Conservation (phyloP, 805 yeast species). For the Yarrowia porcina region DNA sequence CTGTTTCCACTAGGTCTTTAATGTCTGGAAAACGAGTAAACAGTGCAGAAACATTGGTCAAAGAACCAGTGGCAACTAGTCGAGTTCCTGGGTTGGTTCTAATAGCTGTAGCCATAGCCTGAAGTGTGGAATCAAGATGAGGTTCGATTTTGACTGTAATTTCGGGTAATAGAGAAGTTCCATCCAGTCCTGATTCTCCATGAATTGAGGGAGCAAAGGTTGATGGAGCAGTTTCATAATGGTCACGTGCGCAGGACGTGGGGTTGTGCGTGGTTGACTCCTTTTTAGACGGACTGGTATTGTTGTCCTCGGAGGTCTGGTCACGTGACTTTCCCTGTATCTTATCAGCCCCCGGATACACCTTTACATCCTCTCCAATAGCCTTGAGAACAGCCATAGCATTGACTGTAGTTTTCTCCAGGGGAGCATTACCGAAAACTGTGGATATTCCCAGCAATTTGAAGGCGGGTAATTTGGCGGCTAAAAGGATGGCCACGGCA, state of each 20-base stretch:
- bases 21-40: conserved; percentile 54
- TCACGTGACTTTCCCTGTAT: background rate
- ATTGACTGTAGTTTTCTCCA: conserved; percentile 63
- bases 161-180: conserved; percentile 57
- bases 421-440: conserved; percentile 67
- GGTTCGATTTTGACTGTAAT: conserved; percentile 42
- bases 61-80: conserved; percentile 71
- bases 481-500: conserved; percentile 66
- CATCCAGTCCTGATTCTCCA: conserved; percentile 75
- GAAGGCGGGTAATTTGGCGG: conserved; percentile 57
- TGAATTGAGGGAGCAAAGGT: conserved; percentile 61
- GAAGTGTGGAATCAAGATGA: conserved; percentile 42
- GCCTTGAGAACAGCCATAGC: conserved; percentile 66
- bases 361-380: conserved; percentile 47
- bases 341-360: conserved; percentile 56
- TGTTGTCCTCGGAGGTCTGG: no score
- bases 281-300: no score
- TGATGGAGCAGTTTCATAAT: conserved; percentile 53
- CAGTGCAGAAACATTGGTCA: conserved; percentile 66
- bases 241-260: conserved; percentile 29
- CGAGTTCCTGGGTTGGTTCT: conserved; percentile 49
- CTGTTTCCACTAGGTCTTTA: conserved; percentile 46
- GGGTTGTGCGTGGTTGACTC: no score
- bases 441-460: conserved; percentile 68
- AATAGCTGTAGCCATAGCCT: conserved; percentile 46